Evolutionary conservation across 2,329 filamentous ascomycete genomes (phyloP).

Genomic region (Albophoma yamanashiensis): DNA sequence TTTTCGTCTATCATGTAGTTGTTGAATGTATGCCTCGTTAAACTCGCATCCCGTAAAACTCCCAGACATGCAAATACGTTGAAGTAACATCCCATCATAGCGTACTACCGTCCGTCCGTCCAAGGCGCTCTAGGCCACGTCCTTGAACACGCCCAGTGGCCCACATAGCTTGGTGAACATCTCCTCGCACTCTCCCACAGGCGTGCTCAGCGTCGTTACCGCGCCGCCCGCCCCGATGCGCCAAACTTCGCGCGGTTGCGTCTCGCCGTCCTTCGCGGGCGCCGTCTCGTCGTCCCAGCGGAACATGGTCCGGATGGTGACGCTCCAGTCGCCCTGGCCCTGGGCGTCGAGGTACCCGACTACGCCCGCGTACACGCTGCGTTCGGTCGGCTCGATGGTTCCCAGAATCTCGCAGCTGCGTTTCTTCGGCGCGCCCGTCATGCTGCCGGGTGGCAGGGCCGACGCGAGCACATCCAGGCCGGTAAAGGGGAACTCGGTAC

Average conservation of each 20-base stretch:
- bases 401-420: slow-evolving; percentile 76
- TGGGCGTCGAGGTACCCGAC: slow-evolving; percentile 83
- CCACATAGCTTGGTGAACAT: slow-evolving; percentile 69
- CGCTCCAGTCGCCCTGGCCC: slow-evolving; percentile 81
- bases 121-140: slow-evolving; percentile 14
- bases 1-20: not conserved
- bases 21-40: not conserved
- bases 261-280: slow-evolving; percentile 15
- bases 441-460: slow-evolving; percentile 79
- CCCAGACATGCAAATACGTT: slow-evolving; percentile 21
- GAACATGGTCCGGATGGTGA: slow-evolving; percentile 78
- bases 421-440: slow-evolving; percentile 96
- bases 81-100: slow-evolving; percentile 12
- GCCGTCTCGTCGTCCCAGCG: slow-evolving; percentile 52
- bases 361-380: slow-evolving; percentile 79
- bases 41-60: slow-evolving; percentile 9
- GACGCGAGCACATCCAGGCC: slow-evolving; percentile 68
- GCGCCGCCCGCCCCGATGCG: slow-evolving; percentile 82
- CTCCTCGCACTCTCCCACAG: slow-evolving; percentile 76
- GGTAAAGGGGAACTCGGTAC: slow-evolving; percentile 26
- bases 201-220: slow-evolving; percentile 73
- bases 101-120: slow-evolving; percentile 1
- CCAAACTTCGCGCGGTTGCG: slow-evolving; percentile 51
- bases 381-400: slow-evolving; percentile 51
- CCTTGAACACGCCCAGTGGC: slow-evolving; percentile 39